phyloP scores from a whole-genome alignment of 2,329 filamentous ascomycete genomes.

The Helotiales sp. region DNA sequence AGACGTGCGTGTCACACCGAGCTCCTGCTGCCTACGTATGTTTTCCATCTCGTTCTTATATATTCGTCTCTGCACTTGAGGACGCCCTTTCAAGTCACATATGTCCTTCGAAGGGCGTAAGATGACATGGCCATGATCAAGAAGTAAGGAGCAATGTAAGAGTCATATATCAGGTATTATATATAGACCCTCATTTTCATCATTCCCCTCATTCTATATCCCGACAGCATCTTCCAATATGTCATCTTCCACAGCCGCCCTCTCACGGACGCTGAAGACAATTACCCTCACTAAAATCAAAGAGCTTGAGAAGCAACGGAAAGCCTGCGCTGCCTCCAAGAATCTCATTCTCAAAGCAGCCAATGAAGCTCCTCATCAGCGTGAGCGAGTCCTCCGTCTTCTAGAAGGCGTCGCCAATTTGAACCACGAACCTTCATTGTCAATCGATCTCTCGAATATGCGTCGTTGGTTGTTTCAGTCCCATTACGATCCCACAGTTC shows the following conservation, averaged over 20 bases:
- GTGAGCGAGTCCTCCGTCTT: conserved; percentile 2
- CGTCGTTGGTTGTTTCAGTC: conserved; percentile 18
- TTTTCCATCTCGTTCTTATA: background rate
- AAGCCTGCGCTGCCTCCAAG: conserved; percentile 12
- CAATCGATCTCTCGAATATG: conserved; percentile 11
- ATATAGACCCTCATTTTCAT: background rate
- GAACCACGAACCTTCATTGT: background rate
- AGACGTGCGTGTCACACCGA: background rate
- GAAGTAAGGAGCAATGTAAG: background rate
- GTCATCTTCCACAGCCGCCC: conserved; percentile 13
- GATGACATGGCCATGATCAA: background rate
- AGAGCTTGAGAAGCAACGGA: conserved; percentile 18
- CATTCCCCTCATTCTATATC: background rate
- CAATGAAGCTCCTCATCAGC: conserved; percentile 6
- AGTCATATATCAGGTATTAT: background rate
- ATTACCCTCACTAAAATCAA: conserved; percentile 20
- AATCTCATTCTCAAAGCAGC: background rate
- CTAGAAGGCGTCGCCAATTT: conserved; percentile 13
- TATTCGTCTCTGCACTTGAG: background rate
- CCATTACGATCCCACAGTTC: conserved; percentile 14
- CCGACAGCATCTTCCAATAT: conserved; percentile 4
- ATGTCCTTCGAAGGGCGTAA: background rate
- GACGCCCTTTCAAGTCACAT: background rate
- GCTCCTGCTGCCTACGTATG: background rate
- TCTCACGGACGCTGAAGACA: conserved; percentile 18